Base-by-base conservation (phyloP, 2,329 filamentous ascomycete genomes). In the Blastomyces silverae region DNA sequence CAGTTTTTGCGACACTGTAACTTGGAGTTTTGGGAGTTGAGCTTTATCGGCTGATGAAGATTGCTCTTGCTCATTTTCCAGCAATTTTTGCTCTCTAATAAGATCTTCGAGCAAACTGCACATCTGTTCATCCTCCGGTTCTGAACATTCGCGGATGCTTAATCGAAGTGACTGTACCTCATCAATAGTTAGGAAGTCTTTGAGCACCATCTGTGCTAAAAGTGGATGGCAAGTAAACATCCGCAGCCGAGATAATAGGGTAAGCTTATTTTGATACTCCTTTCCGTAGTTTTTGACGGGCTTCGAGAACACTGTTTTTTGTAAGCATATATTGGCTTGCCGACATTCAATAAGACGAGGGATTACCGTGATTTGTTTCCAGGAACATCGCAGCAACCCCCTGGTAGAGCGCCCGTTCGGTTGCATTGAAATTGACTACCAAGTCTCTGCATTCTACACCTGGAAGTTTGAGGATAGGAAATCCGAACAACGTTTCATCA, bases 391-490 rank as follows among this genome's bases (percentile, higher is more conserved):
- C 65, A 3, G 74, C 73, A 1, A 87, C 81, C 58, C 84, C 81
- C 1, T 81, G 75, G 66, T 87, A 87, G 42, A 87, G 77, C 1
- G 76, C 74, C 1, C 77, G 74, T 70, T 87, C 84, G 0, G 84
- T 76, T 0, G 75, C 66, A 17, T 82, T 84, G 71, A 87, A 85
- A 0, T 81, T 69, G 0, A 84, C 73, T 66, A 70, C 72, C 4
- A 79, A 68, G 0, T 79, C 79, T 1, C 70, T 71, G 62, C 83
- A 76, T 8, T 74, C 74, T 0, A 85, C 80, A 17, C 74, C 72
- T 0, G 85, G 85, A 0, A 87, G 75, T 10, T 79, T 81, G 20
- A 87, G 71, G 0, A 88, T 81, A 0, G 83, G 81, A 0, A 78
- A 74, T 1, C 79, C 77, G 66, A 87, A 83, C 20, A 87, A 75